Conservation (phyloP, 1,284 basidiomycete species). For the Xanthoconium separans region DNA sequence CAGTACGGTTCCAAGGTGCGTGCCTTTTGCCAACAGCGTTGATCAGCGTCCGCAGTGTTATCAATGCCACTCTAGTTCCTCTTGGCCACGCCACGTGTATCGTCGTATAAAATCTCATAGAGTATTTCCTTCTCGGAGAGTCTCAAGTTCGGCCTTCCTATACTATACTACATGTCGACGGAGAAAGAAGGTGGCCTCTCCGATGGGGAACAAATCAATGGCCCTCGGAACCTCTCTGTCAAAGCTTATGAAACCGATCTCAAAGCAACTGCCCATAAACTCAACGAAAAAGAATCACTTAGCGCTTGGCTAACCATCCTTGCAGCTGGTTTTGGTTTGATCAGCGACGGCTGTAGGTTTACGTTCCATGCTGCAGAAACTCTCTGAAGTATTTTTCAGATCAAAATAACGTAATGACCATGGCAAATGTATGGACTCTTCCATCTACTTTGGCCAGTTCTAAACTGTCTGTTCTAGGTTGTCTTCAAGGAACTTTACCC, state of each 20-base stretch:
- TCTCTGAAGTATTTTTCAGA: constrained; percentile 38
- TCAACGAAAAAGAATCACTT: constrained; percentile 40
- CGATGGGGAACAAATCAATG: constrained; percentile 7
- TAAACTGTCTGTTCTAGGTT: constrained; percentile 39
- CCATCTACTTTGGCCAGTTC: background rate
- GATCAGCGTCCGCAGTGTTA: constrained; percentile 4
- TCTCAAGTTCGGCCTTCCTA: background rate
- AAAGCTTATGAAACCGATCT: constrained; percentile 25
- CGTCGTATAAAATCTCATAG: constrained; percentile 24
- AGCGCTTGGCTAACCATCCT: constrained; percentile 62
- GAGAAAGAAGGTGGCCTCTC: constrained; percentile 18
- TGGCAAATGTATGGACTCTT: constrained; percentile 48
- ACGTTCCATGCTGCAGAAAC: background rate
- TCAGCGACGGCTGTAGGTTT: constrained; percentile 66
- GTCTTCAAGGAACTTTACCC: constrained; percentile 64
- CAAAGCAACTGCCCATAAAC: constrained; percentile 25
- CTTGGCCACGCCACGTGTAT: constrained; percentile 26
- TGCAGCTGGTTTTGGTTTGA: constrained; percentile 64
- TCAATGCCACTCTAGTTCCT: background rate
- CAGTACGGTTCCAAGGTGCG: background rate
- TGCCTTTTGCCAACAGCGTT: constrained; percentile 5
- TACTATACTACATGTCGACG: constrained; percentile 23
- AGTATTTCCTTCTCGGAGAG: background rate
- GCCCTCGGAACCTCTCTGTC: constrained; percentile 21
- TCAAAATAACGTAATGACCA: constrained; percentile 69